Conservation (phyloP, 768 basidiomycete genomes). For the Amanita inopinata region DNA sequence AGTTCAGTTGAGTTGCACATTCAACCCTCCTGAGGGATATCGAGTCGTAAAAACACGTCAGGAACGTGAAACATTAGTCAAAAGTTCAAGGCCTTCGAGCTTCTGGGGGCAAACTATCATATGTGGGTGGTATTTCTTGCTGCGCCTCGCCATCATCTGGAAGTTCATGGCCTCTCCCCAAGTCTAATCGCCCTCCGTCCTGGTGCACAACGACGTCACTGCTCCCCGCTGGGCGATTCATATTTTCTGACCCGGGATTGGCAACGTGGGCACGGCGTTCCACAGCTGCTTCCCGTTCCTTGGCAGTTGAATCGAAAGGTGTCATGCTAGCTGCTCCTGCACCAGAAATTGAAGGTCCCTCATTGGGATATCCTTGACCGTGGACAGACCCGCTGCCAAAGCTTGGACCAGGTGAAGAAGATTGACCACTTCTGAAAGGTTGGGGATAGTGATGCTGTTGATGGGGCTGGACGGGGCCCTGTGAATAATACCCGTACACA, state of each 20-base stretch:
- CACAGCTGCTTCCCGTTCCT: neutral
- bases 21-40: too few relatives aligned
- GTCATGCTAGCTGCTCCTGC: too few relatives aligned
- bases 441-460: conserved; percentile 4
- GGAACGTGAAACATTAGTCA: too few relatives aligned
- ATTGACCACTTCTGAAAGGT: neutral
- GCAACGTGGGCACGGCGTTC: neutral
- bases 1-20: too few relatives aligned
- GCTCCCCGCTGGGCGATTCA: too few relatives aligned
- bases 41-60: too few relatives aligned
- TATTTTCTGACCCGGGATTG: too few relatives aligned
- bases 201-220: conserved; percentile 5
- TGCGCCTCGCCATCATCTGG: neutral
- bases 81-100: neutral
- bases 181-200: conserved; percentile 6
- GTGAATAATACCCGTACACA: conserved; percentile 3
- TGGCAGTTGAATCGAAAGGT: too few relatives aligned
- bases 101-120: conserved; percentile 7
- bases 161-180: neutral
- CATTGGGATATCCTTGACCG: neutral
- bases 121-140: conserved; percentile 2
- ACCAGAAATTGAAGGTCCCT: too few relatives aligned
- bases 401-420: conserved; percentile 4
- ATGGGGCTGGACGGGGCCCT: conserved; percentile 1
- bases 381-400: neutral